Conservation (phyloP, 2,329 filamentous ascomycete species). For the Fusarium chaquense region DNA sequence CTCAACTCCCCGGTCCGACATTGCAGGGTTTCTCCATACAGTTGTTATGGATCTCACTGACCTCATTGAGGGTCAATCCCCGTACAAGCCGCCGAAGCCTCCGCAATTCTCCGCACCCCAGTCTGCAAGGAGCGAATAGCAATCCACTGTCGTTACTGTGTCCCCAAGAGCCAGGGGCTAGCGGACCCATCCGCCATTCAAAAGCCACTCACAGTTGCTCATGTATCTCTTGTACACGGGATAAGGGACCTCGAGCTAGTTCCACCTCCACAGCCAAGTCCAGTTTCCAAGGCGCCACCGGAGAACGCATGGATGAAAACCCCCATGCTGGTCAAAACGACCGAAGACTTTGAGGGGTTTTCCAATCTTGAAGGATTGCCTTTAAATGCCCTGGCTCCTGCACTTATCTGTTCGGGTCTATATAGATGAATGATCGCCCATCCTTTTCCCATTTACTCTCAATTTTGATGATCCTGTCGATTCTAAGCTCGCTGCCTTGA, state of each 20-base stretch:
- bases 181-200: conserved; percentile 21
- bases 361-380: conserved; percentile 39
- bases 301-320: conserved; percentile 38
- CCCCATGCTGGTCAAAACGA: conserved; percentile 42
- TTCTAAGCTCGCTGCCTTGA: conserved; percentile 18
- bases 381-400: conserved; percentile 41
- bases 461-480: conserved; percentile 20
- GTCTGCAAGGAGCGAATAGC: conserved; percentile 18
- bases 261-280: conserved; percentile 42
- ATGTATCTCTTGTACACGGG: conserved; percentile 34
- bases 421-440: conserved; percentile 29
- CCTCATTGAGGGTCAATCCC: conserved; percentile 43
- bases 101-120: conserved; percentile 36
- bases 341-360: conserved; percentile 47
- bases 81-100: conserved; percentile 42
- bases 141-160: background rate
- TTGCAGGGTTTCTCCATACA: conserved; percentile 46
- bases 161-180: conserved; percentile 17
- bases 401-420: conserved; percentile 22
- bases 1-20: conserved; percentile 27
- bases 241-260: conserved; percentile 26
- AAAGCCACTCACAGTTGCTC: conserved; percentile 6
- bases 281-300: conserved; percentile 41
- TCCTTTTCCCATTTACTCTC: conserved; percentile 10
- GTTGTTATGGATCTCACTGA: conserved; percentile 38